These are phyloP conservation scores for Zygotorulaspora danielsina DNA, from an alignment of 805 yeast genomes.

Conservation along the genomic window DNA sequence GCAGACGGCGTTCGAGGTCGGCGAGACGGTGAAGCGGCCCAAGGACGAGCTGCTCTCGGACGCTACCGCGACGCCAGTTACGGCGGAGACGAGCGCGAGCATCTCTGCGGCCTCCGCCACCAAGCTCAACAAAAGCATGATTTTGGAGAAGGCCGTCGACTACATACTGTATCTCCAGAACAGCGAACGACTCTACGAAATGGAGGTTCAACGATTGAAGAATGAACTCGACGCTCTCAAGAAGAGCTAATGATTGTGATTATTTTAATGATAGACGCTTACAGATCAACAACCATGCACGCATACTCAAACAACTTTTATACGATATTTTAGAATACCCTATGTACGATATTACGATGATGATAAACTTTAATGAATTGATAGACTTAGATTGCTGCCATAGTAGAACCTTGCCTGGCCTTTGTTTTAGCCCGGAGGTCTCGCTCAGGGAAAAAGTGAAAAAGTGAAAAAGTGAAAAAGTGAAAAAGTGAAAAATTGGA, in stretches of 20 bases:
- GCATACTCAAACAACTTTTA: neutral
- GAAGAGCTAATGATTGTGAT: constrained; percentile 3
- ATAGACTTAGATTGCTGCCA: neutral
- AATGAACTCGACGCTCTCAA: constrained; percentile 27
- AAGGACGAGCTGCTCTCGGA: constrained; percentile 1
- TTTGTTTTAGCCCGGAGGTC: neutral
- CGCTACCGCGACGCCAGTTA: constrained; percentile 4
- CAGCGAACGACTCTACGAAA: constrained; percentile 39
- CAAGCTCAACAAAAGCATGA: constrained; percentile 60
- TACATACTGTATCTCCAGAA: constrained; percentile 53
- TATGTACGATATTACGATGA: constrained; percentile 1
- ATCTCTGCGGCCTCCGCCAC: constrained; percentile 26
- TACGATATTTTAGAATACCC: constrained; percentile 1
- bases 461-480: constrained; percentile 1
- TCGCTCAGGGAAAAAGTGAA: constrained; percentile 2
- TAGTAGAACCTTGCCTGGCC: neutral
- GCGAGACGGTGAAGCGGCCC: constrained; percentile 17
- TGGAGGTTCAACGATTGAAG: constrained; percentile 34
- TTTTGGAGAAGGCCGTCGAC: constrained; percentile 63
- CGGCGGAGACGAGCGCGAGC: constrained; percentile 4
- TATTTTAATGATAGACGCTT: constrained; percentile 6
- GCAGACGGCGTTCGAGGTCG: constrained; percentile 54
- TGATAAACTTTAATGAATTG: neutral
- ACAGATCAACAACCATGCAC: neutral
- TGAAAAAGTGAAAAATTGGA: no score